Percentiles rank a stretch among this genome's conserved stretches.
phyloP scores from a whole-genome alignment of 768 basidiomycete genomes.

The Pleurotus cornucopiae region DNA sequence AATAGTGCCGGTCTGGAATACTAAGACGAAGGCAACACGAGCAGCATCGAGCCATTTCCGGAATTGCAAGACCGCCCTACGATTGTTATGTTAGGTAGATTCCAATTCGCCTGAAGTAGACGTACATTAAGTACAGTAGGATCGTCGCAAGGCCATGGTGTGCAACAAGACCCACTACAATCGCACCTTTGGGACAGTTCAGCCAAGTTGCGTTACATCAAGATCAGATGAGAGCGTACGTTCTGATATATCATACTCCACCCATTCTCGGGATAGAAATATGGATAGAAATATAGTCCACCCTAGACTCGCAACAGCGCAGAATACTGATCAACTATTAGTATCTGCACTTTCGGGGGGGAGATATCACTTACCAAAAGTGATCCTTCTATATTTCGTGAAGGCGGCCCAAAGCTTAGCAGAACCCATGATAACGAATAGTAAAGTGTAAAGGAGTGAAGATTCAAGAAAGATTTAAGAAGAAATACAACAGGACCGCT shows the following conservation, averaged over 20 bases:
- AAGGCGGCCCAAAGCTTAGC: constrained; percentile 26
- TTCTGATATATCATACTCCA: constrained; percentile 24
- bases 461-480: constrained; percentile 13
- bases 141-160: constrained; percentile 28
- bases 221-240: constrained; percentile 20
- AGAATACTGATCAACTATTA: constrained; percentile 19
- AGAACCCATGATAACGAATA: constrained; percentile 16
- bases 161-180: constrained; percentile 25
- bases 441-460: constrained; percentile 12
- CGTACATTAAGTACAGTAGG: constrained; percentile 33
- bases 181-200: constrained; percentile 20
- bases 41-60: constrained; percentile 33
- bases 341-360: too few species aligned
- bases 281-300: constrained; percentile 28
- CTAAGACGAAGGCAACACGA: constrained; percentile 24
- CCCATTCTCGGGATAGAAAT: constrained; percentile 31
- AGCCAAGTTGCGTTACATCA: background rate
- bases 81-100: background rate
- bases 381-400: constrained; percentile 24
- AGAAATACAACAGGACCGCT: constrained; percentile 18
- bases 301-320: constrained; percentile 26
- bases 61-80: constrained; percentile 36
- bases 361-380: constrained; percentile 26
- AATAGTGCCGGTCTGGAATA: constrained; percentile 27
- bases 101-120: background rate